Evolutionary conservation across 352 stramenopile species (phyloP).

Genomic region (Paralagenidium karlingii): DNA sequence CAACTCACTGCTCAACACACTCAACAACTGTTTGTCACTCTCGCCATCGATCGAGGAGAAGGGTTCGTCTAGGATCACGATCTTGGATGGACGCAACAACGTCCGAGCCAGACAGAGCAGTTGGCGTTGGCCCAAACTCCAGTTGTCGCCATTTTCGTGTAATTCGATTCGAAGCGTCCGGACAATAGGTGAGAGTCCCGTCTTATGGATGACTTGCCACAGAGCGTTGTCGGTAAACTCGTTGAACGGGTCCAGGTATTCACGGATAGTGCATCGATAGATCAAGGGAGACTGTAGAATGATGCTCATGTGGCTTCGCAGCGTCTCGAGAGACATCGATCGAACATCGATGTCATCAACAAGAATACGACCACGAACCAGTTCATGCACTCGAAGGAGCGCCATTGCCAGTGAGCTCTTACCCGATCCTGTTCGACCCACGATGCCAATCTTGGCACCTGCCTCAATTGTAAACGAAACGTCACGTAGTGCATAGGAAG

Average conservation of each 20-base stretch:
- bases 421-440: conserved; percentile 79
- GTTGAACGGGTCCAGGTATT: conserved; percentile 66
- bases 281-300: conserved; percentile 76
- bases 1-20: conserved; percentile 72
- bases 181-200: conserved; percentile 35
- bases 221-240: conserved; percentile 28
- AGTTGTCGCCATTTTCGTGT: no score
- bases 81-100: conserved; percentile 81
- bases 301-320: conserved; percentile 64
- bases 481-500: no score
- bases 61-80: conserved; percentile 89
- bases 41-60: conserved; percentile 80
- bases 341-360: conserved; percentile 69
- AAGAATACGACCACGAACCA: conserved; percentile 30
- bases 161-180: no score
- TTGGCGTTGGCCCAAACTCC: conserved; percentile 68
- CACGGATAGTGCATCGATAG: conserved; percentile 68
- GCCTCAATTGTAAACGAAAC: no score
- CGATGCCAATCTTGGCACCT: conserved; percentile 71
- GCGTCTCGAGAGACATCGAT: conserved; percentile 32
- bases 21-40: conserved; percentile 39
- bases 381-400: conserved; percentile 59
- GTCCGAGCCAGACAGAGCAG: conserved; percentile 64
- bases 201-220: conserved; percentile 32
- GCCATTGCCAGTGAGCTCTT: conserved; percentile 81